phyloP scores from a whole-genome alignment of 2,329 filamentous ascomycete genomes.

The Dichotomopilus funicola region DNA sequence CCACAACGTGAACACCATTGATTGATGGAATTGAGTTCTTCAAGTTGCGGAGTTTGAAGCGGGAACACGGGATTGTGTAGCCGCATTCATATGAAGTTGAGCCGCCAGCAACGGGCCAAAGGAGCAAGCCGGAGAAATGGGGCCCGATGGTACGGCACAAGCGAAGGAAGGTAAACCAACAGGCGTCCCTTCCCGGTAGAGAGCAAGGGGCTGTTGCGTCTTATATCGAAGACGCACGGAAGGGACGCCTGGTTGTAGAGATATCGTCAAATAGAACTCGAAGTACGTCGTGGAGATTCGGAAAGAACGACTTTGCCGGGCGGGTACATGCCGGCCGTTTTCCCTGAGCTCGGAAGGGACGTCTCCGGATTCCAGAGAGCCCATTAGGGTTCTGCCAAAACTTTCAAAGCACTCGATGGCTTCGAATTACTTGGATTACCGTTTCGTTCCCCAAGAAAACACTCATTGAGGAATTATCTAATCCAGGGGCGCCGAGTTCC shows the following conservation, averaged over 20 bases:
- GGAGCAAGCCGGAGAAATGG: no score
- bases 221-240: not conserved
- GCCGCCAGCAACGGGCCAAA: not conserved
- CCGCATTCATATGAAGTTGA: not conserved
- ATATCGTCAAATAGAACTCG: not conserved
- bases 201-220: not conserved
- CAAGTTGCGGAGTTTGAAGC: not conserved
- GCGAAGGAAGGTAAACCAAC: no score
- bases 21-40: constrained; percentile 8
- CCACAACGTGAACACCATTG: not conserved
- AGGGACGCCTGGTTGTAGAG: not conserved
- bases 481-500: no score
- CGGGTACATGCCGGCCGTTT: not conserved
- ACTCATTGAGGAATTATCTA: no score
- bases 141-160: no score
- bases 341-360: constrained; percentile 14
- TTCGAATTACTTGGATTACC: no score
- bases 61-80: constrained; percentile 10
- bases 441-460: no score
- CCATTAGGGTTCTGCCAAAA: not conserved
- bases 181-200: not conserved
- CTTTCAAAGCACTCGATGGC: no score
- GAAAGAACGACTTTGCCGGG: not conserved
- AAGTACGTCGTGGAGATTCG: not conserved
- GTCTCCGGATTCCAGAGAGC: constrained; percentile 8